These are phyloP conservation scores for Nidula microcarpa DNA, from an alignment of 768 basidiomycete genomes.

Conservation along the genomic window DNA sequence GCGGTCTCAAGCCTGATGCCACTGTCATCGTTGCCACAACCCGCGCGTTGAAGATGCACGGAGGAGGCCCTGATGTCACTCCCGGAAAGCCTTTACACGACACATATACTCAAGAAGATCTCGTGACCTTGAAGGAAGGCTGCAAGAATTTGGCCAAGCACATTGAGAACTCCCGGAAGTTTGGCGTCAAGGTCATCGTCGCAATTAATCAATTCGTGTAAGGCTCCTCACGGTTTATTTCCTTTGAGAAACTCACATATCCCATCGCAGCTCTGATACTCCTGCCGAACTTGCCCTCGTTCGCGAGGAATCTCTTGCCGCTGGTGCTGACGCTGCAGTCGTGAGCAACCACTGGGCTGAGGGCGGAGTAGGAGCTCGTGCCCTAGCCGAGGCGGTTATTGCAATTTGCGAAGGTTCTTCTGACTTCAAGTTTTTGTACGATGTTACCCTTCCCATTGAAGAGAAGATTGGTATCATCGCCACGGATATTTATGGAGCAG, in stretches of 20 bases:
- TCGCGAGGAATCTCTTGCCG: conserved; percentile 71
- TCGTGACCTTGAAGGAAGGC: conserved; percentile 85
- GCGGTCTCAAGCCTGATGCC: conserved; percentile 90
- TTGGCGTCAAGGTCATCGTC: conserved; percentile 94
- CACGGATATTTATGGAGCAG: conserved; percentile 92
- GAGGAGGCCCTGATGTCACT: conserved; percentile 94
- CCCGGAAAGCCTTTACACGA: conserved; percentile 93
- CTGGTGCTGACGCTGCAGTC: conserved; percentile 92
- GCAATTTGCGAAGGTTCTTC: conserved; percentile 79
- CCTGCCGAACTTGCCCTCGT: conserved; percentile 86
- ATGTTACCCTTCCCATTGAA: conserved; percentile 76
- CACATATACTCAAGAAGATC: conserved; percentile 91
- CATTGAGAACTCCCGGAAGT: conserved; percentile 93
- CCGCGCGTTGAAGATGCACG: conserved; percentile 98
- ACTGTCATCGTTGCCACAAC: conserved; percentile 96
- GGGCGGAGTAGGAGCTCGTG: conserved; percentile 87
- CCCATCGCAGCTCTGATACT: conserved; percentile 69
- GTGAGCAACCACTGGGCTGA: conserved; percentile 98
- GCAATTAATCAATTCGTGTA: conserved; percentile 95
- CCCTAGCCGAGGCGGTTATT: conserved; percentile 91
- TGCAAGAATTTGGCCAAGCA: conserved; percentile 92
- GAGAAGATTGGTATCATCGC: conserved; percentile 87
- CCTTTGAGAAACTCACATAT: conserved; percentile 1
- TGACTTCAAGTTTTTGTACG: conserved; percentile 91
- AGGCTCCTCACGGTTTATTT: conserved; percentile 23